Base-by-base conservation (phyloP, 106 monocot genomes). In the Acanthochlamys bracteata region DNA sequence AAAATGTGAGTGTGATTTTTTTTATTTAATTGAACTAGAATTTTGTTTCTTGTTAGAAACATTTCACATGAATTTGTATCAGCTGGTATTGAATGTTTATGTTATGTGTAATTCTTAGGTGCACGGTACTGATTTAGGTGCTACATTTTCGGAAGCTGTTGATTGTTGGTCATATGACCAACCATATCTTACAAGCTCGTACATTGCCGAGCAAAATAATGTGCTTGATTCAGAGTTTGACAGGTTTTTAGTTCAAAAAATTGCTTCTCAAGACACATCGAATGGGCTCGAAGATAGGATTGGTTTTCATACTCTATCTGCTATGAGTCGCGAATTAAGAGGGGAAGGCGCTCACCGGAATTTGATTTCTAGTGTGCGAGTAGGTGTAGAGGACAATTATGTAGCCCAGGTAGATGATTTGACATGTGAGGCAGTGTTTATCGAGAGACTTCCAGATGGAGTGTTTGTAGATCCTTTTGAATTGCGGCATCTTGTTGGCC, bases 391-490 rank as follows among this genome's bases (percentile, higher is more conserved):
- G 3, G 42, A 61, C 46, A 26, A 79, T 64, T 42, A 10, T 27
- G 66, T 55, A 52, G 42, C 40, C 22, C 53, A 51, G 70, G 53
- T 75, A 59, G 69, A 84, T 63, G 41, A 56, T 54, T 55, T 77
- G 23, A 51, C 70, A 73, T 86, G 86, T 74, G 66, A 78, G 66
- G 47, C 46, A 54, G 65, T 94, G 25, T 17, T 86, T 42, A 71
- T 95, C 61, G 94, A 90, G 68, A 79, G 67, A 63, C 84, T 95
- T 67, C 84, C 91, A 42, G 41, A 41, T 57, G 90, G 82, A 12
- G 85, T 95, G n/a, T 95, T 95, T 82, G 84, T 84, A 14, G 94
- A 95, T 65, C 84, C 82, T 16, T 95, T 95, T 74, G 84, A 95
- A 75, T 59, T 95, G 39, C 86, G 84, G 21, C 90, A 80, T 70